phyloP scores from a whole-genome alignment of 306 rosid genomes.

The Malus domestica region DNA sequence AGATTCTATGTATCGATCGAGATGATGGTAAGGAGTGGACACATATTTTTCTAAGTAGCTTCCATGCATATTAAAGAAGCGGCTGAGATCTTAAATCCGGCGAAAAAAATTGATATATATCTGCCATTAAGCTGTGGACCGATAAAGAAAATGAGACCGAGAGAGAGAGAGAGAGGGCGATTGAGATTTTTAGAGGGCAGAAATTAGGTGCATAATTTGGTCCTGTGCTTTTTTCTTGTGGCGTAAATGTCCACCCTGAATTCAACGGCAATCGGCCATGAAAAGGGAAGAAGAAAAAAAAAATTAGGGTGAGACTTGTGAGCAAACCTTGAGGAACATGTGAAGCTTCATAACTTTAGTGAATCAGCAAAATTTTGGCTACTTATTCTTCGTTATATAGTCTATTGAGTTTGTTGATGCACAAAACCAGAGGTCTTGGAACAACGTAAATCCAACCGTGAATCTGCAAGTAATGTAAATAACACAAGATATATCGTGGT shows the following conservation, averaged over 20 bases:
- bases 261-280: constrained; percentile 23
- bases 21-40: not conserved
- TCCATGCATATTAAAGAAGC: constrained; percentile 1
- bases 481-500: no score
- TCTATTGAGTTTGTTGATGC: no score
- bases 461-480: no score
- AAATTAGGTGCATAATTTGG: constrained; percentile 6
- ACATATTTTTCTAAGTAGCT: not conserved
- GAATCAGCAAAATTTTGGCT: not conserved
- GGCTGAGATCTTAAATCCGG: not conserved
- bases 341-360: constrained; percentile 7
- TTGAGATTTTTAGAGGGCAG: not conserved
- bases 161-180: not conserved
- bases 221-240: constrained; percentile 14
- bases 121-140: not conserved
- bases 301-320: constrained; percentile 18
- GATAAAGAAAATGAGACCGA: not conserved
- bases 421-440: no score
- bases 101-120: not conserved
- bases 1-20: not conserved
- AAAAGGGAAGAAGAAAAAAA: not conserved
- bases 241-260: constrained; percentile 30
- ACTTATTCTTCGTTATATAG: not conserved
- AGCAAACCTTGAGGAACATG: constrained; percentile 17
- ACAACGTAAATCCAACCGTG: no score